A percentile compares a stretch with the other conserved stretches of the same genome.
phyloP scores from a whole-genome alignment of 2,329 filamentous ascomycete species.

The Chrysoporthe puriensis region DNA sequence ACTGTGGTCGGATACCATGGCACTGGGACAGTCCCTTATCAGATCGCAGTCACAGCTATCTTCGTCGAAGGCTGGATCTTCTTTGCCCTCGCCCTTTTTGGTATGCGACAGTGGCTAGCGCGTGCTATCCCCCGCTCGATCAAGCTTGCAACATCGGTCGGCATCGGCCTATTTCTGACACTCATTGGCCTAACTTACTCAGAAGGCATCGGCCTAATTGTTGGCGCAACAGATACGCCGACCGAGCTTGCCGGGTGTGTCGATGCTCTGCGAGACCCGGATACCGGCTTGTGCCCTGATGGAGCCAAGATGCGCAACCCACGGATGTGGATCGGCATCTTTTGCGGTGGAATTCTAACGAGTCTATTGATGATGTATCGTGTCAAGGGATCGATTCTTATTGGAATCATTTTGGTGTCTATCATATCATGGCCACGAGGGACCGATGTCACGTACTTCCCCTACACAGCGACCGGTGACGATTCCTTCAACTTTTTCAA shows the following conservation, averaged over 20 bases:
- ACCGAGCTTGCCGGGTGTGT: constrained; percentile 75
- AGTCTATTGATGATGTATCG: constrained; percentile 82
- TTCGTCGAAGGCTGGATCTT: constrained; percentile 90
- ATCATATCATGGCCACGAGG: constrained; percentile 86
- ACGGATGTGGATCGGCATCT: constrained; percentile 86
- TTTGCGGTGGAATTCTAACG: constrained; percentile 81
- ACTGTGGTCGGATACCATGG: constrained; percentile 80
- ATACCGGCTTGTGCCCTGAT: constrained; percentile 62
- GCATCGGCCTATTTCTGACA: constrained; percentile 82
- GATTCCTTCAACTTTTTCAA: constrained; percentile 84
- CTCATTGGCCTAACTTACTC: constrained; percentile 78
- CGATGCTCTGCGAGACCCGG: constrained; percentile 42
- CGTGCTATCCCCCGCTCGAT: constrained; percentile 81
- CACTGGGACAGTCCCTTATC: constrained; percentile 71
- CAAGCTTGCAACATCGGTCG: constrained; percentile 84
- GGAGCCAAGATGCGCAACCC: constrained; percentile 79
- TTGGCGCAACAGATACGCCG: constrained; percentile 69
- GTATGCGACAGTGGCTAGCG: constrained; percentile 86
- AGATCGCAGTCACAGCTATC: constrained; percentile 79
- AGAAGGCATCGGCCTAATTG: constrained; percentile 80
- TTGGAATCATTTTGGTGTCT: constrained; percentile 80
- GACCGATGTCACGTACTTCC: constrained; percentile 80
- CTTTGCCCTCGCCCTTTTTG: constrained; percentile 75
- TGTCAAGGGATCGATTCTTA: constrained; percentile 84
- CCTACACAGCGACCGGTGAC: constrained; percentile 70